These are phyloP conservation scores for Colletotrichum liriopes DNA, from an alignment of 2,329 filamentous ascomycete genomes.

Conservation along the genomic window DNA sequence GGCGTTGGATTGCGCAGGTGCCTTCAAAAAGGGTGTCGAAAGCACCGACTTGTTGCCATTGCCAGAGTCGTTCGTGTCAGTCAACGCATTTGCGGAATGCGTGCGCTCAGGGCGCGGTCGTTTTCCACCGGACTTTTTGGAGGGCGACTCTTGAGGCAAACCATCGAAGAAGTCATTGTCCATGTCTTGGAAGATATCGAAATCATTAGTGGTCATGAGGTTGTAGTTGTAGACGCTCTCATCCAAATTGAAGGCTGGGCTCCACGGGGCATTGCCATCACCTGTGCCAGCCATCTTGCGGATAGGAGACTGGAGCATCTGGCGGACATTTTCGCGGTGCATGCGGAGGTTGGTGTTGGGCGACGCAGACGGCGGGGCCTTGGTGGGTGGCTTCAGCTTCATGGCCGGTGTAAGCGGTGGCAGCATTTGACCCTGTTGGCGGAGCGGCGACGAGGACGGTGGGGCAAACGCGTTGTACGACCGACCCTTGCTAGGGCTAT, in stretches of 20 bases:
- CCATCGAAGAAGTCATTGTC: constrained; percentile 53
- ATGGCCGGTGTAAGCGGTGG: constrained; percentile 87
- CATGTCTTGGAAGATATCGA: constrained; percentile 74
- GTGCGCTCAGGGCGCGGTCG: constrained; percentile 75
- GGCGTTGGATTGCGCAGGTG: constrained; percentile 57
- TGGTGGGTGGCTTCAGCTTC: constrained; percentile 79
- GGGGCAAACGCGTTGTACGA: constrained; percentile 67
- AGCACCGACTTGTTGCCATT: constrained; percentile 65
- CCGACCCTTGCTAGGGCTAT: constrained; percentile 85
- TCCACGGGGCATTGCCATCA: constrained; percentile 71
- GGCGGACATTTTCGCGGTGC: constrained; percentile 86
- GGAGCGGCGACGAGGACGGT: constrained; percentile 79
- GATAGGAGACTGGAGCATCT: constrained; percentile 85
- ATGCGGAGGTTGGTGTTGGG: constrained; percentile 93
- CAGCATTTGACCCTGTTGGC: constrained; percentile 74
- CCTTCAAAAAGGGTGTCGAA: constrained; percentile 67
- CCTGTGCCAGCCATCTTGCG: constrained; percentile 61
- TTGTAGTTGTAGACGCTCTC: constrained; percentile 68
- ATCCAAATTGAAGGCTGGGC: constrained; percentile 77
- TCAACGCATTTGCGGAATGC: constrained; percentile 73
- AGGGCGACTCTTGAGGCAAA: constrained; percentile 72
- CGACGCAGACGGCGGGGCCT: constrained; percentile 82
- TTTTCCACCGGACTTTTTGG: constrained; percentile 69
- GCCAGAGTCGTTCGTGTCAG: constrained; percentile 70
- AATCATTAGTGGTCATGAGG: constrained; percentile 63